These are phyloP conservation scores for Apiotrichum akiyoshidainum DNA, from an alignment of 1,284 basidiomycete species.

Conservation along the genomic window DNA sequence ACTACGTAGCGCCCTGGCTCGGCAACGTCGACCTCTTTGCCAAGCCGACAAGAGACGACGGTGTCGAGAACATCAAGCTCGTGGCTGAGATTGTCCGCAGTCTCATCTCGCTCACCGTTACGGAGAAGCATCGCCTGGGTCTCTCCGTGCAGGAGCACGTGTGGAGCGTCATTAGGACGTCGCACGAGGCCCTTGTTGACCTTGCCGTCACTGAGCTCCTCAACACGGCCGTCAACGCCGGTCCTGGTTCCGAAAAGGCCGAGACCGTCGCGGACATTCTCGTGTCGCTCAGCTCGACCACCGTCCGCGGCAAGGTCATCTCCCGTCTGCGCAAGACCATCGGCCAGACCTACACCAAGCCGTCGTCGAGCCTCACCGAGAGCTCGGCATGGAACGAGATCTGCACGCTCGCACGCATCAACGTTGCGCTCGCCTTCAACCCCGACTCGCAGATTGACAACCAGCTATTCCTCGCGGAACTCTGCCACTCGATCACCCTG, in stretches of 20 bases:
- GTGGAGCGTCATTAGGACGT: constrained; percentile 69
- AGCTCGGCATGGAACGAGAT: constrained; percentile 81
- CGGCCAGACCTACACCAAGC: constrained; percentile 65
- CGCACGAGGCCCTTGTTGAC: constrained; percentile 66
- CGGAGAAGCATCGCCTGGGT: constrained; percentile 64
- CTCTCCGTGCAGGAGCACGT: constrained; percentile 66
- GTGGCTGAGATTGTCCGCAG: constrained; percentile 72
- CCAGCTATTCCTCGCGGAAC: constrained; percentile 76
- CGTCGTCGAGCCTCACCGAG: constrained; percentile 62
- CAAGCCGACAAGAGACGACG: constrained; percentile 60
- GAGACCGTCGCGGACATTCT: constrained; percentile 73
- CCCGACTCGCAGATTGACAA: constrained; percentile 62
- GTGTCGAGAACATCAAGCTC: constrained; percentile 30
- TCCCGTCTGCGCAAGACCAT: constrained; percentile 75
- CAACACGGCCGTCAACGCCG: constrained; percentile 73
- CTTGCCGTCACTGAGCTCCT: constrained; percentile 73
- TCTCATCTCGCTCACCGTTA: constrained; percentile 69
- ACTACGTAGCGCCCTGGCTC: constrained; percentile 82
- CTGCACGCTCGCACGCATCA: constrained; percentile 69
- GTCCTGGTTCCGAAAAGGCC: constrained; percentile 68
- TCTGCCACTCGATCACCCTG: constrained; percentile 71
- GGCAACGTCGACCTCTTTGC: constrained; percentile 70
- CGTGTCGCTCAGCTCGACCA: constrained; percentile 68
- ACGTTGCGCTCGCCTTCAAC: constrained; percentile 67
- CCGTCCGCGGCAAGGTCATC: constrained; percentile 71